Percentiles rank a stretch among this genome's conserved stretches.
Evolutionary conservation across 768 basidiomycete genomes (phyloP).

Genomic region (Piloderma croceum): DNA sequence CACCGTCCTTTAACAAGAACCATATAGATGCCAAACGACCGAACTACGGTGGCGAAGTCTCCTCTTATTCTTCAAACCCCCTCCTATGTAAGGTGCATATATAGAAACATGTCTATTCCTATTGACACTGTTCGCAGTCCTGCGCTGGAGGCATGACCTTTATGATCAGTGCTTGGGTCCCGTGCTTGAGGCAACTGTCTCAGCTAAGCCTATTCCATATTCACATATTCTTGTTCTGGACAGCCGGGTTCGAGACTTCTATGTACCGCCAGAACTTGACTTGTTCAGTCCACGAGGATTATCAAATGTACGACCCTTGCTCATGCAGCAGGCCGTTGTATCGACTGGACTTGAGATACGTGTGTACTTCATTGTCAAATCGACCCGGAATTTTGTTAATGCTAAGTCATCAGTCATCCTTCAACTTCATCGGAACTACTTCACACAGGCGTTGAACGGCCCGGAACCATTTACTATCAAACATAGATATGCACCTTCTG

Average conservation of each 20-base stretch:
- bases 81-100: conserved; percentile 23
- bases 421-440: conserved; percentile 63
- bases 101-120: too few species aligned
- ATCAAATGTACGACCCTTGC: conserved; percentile 43
- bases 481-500: conserved; percentile 63
- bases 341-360: conserved; percentile 55
- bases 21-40: conserved; percentile 58
- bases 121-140: too few species aligned
- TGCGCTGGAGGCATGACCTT: conserved; percentile 68
- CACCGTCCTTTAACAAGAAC: conserved; percentile 58
- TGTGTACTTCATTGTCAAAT: too few species aligned
- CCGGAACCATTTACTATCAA: conserved; percentile 49
- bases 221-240: conserved; percentile 49
- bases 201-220: conserved; percentile 49
- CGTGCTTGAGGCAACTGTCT: conserved; percentile 52
- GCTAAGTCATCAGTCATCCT: conserved; percentile 43
- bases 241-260: conserved; percentile 48
- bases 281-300: conserved; percentile 33
- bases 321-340: conserved; percentile 61
- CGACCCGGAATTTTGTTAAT: conserved; percentile 2
- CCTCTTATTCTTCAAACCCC: conserved; percentile 23
- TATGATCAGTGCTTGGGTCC: conserved; percentile 59
- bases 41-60: conserved; percentile 24
- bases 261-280: conserved; percentile 45
- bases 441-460: conserved; percentile 57